Evolutionary conservation across 352 stramenopile genomes (phyloP), one percentile per base, ranked within the genome.

Genomic region (Phytophthora litchii): DNA sequence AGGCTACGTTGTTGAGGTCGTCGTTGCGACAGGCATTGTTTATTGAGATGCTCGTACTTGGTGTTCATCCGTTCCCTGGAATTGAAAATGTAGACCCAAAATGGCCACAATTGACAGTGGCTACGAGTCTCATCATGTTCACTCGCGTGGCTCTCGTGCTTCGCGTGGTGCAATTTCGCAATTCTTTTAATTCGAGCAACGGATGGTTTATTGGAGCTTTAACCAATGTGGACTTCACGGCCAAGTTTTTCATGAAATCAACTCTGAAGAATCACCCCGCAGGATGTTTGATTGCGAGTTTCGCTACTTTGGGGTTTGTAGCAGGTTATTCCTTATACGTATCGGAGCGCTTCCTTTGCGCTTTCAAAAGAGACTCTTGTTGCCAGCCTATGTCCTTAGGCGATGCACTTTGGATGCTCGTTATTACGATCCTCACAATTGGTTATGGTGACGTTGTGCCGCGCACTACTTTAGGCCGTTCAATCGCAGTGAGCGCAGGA

Each of bases 151-250:
- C 48, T 37, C 70, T 92, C 50, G 42, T 85, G 8, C 29, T 88
- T 12, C 78, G 81, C 19, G 73, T 89, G 20, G 67, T 88, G 37
- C 67, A 86, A 46, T 84, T 82, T 51, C 78, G 72, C 37, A 80
- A 79, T 64, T 78, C 80, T 57, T 89, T 93, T 66, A 93, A 91
- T 51, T 81, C 80, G 49, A 91, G 72, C 68, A 91, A 91, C 54
- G 80, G 81, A 36, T 89, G 81, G 80, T 93, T 93, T 64, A 91
- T 93, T 53, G 67, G 78, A 29, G 62, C 84, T 41, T 69, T 91
- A 38, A 93, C 84, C 17, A 91, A 91, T 44, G 78, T 93, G 23
- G 80, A 93, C 57, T 93, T 89, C 64, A 83, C 71, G 10, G 27
- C 67, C 14, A 67, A 74, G 11, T 93, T 89, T 63, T 90, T 91